These are phyloP conservation scores for Tetrahymena elliotti DNA, from an alignment of 73 alveolate genomes.

Conservation along the genomic window DNA sequence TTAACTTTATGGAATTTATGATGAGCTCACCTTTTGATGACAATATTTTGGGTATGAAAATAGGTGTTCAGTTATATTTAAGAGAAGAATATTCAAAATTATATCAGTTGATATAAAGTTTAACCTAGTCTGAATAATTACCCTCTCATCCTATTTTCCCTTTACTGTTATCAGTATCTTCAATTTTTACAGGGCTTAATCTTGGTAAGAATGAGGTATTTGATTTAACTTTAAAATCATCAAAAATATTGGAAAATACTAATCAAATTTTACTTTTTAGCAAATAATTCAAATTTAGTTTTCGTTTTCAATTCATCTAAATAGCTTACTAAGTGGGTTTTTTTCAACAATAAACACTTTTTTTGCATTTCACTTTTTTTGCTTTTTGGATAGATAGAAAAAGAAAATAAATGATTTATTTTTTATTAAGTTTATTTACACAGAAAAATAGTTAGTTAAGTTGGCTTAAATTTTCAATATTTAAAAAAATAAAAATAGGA, in stretches of 20 bases:
- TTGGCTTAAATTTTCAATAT: background rate
- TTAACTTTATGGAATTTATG: background rate
- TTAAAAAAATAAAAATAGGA: background rate
- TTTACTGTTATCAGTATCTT: background rate
- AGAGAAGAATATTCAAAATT: background rate
- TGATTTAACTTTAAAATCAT: background rate
- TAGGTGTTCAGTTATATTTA: background rate
- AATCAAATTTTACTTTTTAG: no score
- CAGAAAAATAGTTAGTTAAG: background rate
- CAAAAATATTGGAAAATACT: no score
- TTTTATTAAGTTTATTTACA: background rate
- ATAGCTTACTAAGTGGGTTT: no score
- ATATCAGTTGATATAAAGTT: background rate
- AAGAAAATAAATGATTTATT: no score
- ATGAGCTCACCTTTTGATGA: background rate
- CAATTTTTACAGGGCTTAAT: background rate
- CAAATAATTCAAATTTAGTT: no score
- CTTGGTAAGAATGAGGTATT: background rate
- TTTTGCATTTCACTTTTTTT: no score
- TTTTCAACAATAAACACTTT: no score
- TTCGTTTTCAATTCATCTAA: no score
- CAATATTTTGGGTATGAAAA: background rate
- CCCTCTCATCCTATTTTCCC: background rate
- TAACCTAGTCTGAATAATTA: background rate
- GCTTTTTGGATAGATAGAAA: no score